Evolutionary conservation across 2,329 filamentous ascomycete species (phyloP), one percentile per base, ranked within the genome.

Genomic region (Fusarium longipes): DNA sequence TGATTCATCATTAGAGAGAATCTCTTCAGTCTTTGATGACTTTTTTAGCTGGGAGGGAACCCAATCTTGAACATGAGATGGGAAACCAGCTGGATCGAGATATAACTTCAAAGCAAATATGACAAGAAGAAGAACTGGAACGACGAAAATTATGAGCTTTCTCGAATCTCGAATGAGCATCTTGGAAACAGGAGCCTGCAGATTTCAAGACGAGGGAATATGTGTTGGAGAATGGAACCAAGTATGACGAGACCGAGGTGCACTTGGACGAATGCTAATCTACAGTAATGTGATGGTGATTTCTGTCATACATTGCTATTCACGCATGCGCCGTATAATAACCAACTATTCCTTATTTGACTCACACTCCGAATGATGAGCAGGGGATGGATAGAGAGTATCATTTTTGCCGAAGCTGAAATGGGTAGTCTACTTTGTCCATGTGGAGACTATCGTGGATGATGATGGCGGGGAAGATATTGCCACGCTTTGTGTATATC

Each of bases 91-190:
- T 8, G 63, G 59, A 22, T 65, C 43, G 12, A 50, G 45, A 36
- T 70, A 74, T 15, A 73, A 58, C 12, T 52, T 61, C 6, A 76
- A 39, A 11, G 57, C 71, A 44, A 78, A 55, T 18, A 76, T 69
- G n/a, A 77, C 20, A n/a, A 80, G 47, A 3, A 76, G 42, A 14
- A 77, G n/a, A 0, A 76, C 32, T 6, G 75, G 76, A 15, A 71
- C 72, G 6, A 76, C 24, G 8, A 78, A 50, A 22, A 81, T 59
- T n/a, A 68, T 62, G 22, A 78, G 52, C 5, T 76, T 75, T 65
- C 70, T 74, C 24, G 76, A 57, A 49, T 79, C 77, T 45, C 73
- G 70, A 24, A 75, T 68, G 32, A 79, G 56, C 77, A 79, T 79
- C 33, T 48, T 67, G 70, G 42, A 44, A 32, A 11, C 10, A 38